These are phyloP conservation scores for Podospora bellae-mahoneyi DNA, from an alignment of 495 filamentous ascomycete genomes.

Conservation along the genomic window DNA sequence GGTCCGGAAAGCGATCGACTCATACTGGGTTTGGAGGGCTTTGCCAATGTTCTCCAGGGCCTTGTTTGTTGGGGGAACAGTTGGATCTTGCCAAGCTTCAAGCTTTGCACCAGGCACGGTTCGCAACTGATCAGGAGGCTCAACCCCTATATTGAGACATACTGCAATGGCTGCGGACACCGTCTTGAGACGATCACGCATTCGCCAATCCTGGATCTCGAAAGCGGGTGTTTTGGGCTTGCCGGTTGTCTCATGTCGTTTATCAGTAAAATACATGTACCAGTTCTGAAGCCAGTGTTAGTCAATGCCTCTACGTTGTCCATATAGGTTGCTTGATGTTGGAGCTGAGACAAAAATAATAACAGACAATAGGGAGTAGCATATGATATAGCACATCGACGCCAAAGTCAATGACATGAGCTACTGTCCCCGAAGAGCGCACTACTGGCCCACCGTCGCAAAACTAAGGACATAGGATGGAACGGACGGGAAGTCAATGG, in stretches of 20 bases:
- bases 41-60: conserved; percentile 94
- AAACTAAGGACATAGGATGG: background rate
- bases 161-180: conserved; percentile 91
- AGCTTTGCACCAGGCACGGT: conserved; percentile 88
- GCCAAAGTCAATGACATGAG: background rate
- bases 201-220: conserved; percentile 86
- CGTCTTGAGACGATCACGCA: conserved; percentile 94
- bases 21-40: conserved; percentile 90
- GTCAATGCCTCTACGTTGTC: background rate
- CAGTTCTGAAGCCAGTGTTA: conserved; percentile 57
- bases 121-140: conserved; percentile 91
- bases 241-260: conserved; percentile 93
- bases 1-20: conserved; percentile 87
- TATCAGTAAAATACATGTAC: conserved; percentile 99
- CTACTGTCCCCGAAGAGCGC: background rate
- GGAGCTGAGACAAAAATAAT: background rate
- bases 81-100: conserved; percentile 96
- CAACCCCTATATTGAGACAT: conserved; percentile 95
- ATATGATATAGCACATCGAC: too few relatives aligned
- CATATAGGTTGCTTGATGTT: background rate
- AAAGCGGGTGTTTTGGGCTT: conserved; percentile 63
- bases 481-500: background rate
- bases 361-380: too few relatives aligned
- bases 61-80: conserved; percentile 71
- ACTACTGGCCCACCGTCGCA: background rate